Conservation (phyloP, 768 basidiomycete species). For the Collybia sordida region DNA sequence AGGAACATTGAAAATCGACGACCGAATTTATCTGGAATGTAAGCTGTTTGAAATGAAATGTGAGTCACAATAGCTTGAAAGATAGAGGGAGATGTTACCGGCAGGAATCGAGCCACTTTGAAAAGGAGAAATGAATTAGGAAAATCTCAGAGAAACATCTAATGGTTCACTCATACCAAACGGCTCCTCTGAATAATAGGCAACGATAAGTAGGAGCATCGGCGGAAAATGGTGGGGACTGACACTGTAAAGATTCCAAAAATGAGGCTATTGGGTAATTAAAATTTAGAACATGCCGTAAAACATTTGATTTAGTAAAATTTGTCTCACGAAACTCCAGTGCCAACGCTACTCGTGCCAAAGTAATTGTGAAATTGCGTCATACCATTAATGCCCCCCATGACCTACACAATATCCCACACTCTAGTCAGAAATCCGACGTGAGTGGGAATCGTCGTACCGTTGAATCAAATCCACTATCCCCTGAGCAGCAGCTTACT, state of each 20-base stretch:
- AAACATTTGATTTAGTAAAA: background rate
- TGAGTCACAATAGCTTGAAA: background rate
- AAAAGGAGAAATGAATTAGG: background rate
- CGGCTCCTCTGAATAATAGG: conserved; percentile 30
- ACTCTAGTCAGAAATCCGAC: conserved; percentile 10
- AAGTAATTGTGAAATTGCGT: conserved; percentile 47
- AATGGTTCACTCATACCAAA: conserved; percentile 33
- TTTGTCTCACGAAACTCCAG: conserved; percentile 37
- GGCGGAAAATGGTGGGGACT: conserved; percentile 10
- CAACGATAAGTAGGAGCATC: background rate
- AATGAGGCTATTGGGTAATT: conserved; percentile 31
- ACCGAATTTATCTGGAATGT: conserved; percentile 48
- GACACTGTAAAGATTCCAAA: conserved; percentile 55
- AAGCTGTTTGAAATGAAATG: conserved; percentile 19
- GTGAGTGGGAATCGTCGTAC: conserved; percentile 21
- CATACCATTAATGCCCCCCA: conserved; percentile 56
- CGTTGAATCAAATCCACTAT: conserved; percentile 54
- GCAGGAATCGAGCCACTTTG: conserved; percentile 48
- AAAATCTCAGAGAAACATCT: conserved; percentile 25
- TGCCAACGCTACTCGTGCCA: conserved; percentile 38
- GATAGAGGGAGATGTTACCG: conserved; percentile 24
- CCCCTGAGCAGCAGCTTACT: conserved; percentile 48
- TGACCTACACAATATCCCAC: conserved; percentile 37
- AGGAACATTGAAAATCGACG: conserved; percentile 52
- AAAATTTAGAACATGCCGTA: background rate